phyloP scores from a whole-genome alignment of 176 grass and related monocot species.

The Dendrocalamus sinicus region DNA sequence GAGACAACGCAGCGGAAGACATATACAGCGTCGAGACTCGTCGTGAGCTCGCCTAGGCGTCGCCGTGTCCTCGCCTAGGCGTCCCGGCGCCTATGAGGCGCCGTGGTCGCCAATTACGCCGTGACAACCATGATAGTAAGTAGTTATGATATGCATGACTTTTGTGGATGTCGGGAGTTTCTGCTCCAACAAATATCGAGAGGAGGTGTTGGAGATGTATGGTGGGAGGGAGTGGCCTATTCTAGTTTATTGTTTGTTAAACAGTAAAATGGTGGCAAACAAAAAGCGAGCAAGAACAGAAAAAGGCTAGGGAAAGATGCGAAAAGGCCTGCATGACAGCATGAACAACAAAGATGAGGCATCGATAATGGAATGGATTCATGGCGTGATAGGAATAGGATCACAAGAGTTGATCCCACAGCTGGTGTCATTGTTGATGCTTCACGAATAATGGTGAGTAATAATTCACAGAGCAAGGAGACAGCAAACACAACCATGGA shows the following conservation, averaged over 20 bases:
- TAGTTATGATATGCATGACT: neutral
- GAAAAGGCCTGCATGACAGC: neutral
- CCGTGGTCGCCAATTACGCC: too few species aligned
- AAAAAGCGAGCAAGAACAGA: neutral
- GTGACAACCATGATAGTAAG: neutral
- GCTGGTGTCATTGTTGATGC: neutral
- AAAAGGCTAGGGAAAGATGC: neutral
- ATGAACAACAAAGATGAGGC: neutral
- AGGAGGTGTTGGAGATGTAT: neutral
- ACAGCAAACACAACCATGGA: neutral
- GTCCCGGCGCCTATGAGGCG: too few species aligned
- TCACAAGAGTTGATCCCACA: neutral
- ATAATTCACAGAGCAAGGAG: neutral
- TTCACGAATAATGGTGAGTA: neutral
- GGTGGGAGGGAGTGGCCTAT: neutral
- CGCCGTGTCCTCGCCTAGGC: too few species aligned
- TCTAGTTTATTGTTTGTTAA: neutral
- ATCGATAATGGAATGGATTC: slow-evolving; percentile 1
- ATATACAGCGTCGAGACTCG: too few species aligned
- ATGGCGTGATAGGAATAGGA: neutral
- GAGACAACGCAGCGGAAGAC: too few species aligned
- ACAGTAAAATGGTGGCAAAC: neutral
- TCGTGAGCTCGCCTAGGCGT: too few species aligned
- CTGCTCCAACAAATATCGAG: neutral
- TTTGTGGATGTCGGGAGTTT: neutral